Conservation (phyloP, 257 asterid species). For the Henckelia pumila region DNA sequence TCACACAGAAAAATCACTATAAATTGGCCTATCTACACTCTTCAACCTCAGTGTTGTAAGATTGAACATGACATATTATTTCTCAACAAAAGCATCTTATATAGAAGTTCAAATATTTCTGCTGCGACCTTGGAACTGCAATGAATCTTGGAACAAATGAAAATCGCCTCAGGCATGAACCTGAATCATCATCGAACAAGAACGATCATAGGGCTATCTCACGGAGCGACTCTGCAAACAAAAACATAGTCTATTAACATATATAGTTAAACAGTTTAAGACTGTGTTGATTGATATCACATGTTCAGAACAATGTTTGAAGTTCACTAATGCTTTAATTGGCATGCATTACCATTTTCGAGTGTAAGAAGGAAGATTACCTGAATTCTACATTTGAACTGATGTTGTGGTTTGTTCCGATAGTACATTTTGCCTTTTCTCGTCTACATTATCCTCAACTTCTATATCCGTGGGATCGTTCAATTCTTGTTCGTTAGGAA, state of each 20-base stretch:
- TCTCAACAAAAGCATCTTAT: background rate
- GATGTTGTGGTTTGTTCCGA: slow-evolving; percentile 32
- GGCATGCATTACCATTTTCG: background rate
- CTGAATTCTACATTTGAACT: slow-evolving; percentile 24
- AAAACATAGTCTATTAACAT: no score
- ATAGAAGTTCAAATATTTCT: background rate
- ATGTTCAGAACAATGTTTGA: background rate
- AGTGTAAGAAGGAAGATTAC: slow-evolving; percentile 13
- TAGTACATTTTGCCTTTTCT: slow-evolving; percentile 28
- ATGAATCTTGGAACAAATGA: background rate
- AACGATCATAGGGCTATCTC: background rate
- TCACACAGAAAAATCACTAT: background rate
- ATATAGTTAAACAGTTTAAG: no score
- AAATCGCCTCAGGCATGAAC: background rate
- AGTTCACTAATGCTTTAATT: no score
- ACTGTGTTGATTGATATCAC: background rate
- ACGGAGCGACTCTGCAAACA: background rate
- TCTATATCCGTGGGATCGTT: slow-evolving; percentile 29
- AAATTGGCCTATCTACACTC: background rate
- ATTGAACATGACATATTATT: background rate
- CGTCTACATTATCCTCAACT: slow-evolving; percentile 27
- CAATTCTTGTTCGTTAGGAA: slow-evolving; percentile 38
- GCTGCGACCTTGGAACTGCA: background rate
- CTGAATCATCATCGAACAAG: background rate
- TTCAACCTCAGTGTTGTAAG: background rate